phyloP scores from a whole-genome alignment of 176 grass and related monocot genomes.

The Canna indica region DNA sequence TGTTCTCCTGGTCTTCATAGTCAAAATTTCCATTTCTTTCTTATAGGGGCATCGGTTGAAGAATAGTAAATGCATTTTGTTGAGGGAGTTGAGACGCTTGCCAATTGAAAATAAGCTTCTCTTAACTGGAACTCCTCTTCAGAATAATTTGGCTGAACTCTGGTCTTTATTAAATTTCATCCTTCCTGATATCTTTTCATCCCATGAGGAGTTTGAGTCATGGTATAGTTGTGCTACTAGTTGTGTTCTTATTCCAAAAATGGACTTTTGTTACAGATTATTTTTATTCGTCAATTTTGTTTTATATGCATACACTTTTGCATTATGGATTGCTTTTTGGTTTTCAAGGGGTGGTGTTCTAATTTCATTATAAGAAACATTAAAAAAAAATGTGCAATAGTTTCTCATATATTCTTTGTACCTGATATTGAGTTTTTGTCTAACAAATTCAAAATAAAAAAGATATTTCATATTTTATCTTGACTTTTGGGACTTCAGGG shows the following conservation, averaged over 20 bases:
- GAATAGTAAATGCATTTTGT: conserved; percentile 70
- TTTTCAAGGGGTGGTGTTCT: no score
- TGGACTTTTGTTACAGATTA: not conserved
- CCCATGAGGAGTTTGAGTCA: conserved; percentile 87
- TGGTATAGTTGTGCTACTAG: conserved; percentile 41
- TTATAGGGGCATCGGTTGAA: conserved; percentile 89
- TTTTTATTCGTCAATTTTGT: not conserved
- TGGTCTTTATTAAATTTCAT: conserved; percentile 98
- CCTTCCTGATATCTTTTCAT: conserved; percentile 96
- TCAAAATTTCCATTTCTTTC: conserved; percentile 14
- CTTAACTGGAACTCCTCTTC: conserved; percentile 90
- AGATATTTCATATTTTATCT: no score
- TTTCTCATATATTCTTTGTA: no score
- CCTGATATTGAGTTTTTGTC: no score
- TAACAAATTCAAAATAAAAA: no score
- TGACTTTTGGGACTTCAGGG: no score
- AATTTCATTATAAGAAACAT: no score
- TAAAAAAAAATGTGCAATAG: no score
- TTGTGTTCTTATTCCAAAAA: not conserved
- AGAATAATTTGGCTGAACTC: conserved; percentile 94
- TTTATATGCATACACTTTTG: not conserved
- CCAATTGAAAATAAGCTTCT: conserved; percentile 96
- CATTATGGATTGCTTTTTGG: not conserved
- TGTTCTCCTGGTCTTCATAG: not conserved
- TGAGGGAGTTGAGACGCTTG: conserved; percentile 67